These are phyloP conservation scores for Cucurbita ficifolia DNA, from an alignment of 306 rosid genomes.

Conservation along the genomic window DNA sequence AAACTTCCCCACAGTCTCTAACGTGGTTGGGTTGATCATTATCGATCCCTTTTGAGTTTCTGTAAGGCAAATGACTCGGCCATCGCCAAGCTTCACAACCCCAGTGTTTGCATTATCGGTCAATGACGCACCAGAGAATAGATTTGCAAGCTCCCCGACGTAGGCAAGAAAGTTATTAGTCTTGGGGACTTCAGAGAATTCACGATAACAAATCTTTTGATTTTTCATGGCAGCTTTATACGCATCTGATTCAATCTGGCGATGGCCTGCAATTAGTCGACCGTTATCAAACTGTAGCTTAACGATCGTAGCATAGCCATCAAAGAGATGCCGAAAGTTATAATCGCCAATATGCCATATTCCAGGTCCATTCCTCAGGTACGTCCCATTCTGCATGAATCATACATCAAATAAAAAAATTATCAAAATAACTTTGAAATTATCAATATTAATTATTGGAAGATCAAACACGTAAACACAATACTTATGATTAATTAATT, in stretches of 20 bases:
- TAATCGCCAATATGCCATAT: conserved; percentile 73
- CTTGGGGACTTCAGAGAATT: conserved; percentile 81
- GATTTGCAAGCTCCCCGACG: conserved; percentile 50
- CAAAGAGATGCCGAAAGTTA: conserved; percentile 84
- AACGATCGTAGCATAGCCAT: conserved; percentile 77
- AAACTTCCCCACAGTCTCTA: conserved; percentile 57
- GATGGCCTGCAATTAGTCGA: conserved; percentile 47
- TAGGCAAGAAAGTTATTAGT: conserved; percentile 45
- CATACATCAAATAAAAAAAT: not conserved
- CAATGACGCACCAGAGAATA: conserved; percentile 71
- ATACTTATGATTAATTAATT: not conserved
- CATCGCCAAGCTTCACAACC: conserved; percentile 60
- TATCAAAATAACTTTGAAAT: not conserved
- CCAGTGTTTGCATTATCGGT: conserved; percentile 93
- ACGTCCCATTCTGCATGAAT: conserved; percentile 81
- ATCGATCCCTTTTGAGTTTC: conserved; percentile 92
- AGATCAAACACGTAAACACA: not conserved
- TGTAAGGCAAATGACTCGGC: conserved; percentile 77
- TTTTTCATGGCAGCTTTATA: conserved; percentile 63
- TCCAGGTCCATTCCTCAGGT: conserved; percentile 90
- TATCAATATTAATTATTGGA: not conserved
- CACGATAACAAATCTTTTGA: conserved; percentile 65
- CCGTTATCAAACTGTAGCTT: conserved; percentile 49
- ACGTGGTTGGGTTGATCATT: conserved; percentile 47
- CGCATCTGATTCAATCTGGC: conserved; percentile 70